Conservation (phyloP, 768 basidiomycete genomes). For the Phanerochaete carnosa region DNA sequence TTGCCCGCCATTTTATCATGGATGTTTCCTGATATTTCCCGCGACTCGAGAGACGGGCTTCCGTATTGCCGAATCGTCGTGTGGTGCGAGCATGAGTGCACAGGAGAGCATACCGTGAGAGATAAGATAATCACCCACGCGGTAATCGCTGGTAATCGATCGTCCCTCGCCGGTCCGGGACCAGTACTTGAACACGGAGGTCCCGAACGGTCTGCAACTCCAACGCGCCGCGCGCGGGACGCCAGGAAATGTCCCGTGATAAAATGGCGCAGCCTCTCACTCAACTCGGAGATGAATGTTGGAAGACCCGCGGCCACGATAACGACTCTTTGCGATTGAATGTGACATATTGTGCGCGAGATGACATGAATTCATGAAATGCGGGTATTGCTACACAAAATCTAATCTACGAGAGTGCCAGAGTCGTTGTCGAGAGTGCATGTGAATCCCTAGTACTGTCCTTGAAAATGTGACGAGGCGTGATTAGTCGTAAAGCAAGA, state of each 20-base stretch:
- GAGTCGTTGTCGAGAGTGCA: background rate
- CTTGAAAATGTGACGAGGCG: background rate
- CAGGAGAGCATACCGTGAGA: background rate
- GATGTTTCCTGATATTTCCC: background rate
- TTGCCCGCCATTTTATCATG: background rate
- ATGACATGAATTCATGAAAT: background rate
- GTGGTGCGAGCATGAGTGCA: background rate
- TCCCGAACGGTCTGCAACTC: too few species aligned
- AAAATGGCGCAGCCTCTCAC: too few species aligned
- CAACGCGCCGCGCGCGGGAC: too few species aligned
- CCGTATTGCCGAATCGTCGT: conserved; percentile 1
- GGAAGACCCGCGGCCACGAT: too few species aligned
- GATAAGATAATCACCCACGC: background rate
- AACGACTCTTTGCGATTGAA: too few species aligned
- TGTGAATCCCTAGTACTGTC: background rate
- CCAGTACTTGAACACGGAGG: too few species aligned
- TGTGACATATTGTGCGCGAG: too few species aligned
- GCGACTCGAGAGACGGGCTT: background rate
- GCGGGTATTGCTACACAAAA: conserved; percentile 5
- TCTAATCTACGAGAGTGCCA: background rate
- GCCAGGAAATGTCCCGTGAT: too few species aligned
- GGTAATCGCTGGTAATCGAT: background rate
- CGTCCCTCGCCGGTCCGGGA: too few species aligned
- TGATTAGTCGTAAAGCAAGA: background rate
- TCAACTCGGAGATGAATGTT: too few species aligned